These are phyloP conservation scores for Delitschia confertaspora DNA, from an alignment of 495 filamentous ascomycete species.

Conservation along the genomic window DNA sequence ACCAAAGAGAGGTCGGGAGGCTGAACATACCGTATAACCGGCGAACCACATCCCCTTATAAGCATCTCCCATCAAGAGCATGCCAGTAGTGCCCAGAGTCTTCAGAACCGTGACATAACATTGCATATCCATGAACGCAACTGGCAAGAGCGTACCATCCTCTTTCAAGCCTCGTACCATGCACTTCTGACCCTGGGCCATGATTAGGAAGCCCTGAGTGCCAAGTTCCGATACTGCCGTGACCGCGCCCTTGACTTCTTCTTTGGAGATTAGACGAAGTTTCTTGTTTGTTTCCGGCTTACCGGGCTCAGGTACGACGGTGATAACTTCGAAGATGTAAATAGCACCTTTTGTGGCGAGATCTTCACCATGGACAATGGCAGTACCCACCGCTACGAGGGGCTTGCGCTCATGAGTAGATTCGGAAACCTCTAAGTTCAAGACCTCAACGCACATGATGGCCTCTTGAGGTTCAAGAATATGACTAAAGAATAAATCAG, in stretches of 20 bases:
- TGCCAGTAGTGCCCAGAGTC: slow-evolving; percentile 69
- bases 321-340: slow-evolving; percentile 85
- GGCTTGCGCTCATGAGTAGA: slow-evolving; percentile 74
- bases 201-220: slow-evolving; percentile 84
- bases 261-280: slow-evolving; percentile 76
- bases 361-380: slow-evolving; percentile 78
- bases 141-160: slow-evolving; percentile 80
- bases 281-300: slow-evolving; percentile 74
- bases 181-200: slow-evolving; percentile 91
- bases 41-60: slow-evolving; percentile 92
- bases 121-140: slow-evolving; percentile 97
- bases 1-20: slow-evolving; percentile 1
- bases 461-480: slow-evolving; percentile 59
- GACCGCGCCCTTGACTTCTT: slow-evolving; percentile 90
- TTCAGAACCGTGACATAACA: slow-evolving; percentile 78
- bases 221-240: slow-evolving; percentile 79
- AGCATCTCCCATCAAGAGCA: slow-evolving; percentile 78
- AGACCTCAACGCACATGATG: slow-evolving; percentile 68
- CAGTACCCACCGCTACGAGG: slow-evolving; percentile 77
- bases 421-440: slow-evolving; percentile 84
- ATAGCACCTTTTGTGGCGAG: slow-evolving; percentile 73
- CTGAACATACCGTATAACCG: slow-evolving; percentile 62
- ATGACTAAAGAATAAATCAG: slow-evolving; percentile 10
- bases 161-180: slow-evolving; percentile 95
- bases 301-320: slow-evolving; percentile 81